Base-by-base conservation (phyloP, 257 asterid genomes). In the Nyctanthes arbortristis region DNA sequence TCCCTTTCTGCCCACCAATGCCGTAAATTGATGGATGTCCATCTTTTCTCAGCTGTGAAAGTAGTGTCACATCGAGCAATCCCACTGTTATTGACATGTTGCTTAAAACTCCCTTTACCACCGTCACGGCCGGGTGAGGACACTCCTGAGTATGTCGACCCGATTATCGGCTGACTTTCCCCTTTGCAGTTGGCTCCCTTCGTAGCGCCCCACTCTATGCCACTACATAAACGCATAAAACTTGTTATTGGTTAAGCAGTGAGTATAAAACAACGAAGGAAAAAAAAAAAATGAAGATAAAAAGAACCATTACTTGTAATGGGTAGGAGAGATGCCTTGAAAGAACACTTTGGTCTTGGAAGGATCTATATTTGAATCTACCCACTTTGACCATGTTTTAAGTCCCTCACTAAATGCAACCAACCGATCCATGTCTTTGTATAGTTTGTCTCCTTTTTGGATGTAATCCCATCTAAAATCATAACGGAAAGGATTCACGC, bases 241-340 rank as follows among this genome's bases (percentile, higher is more conserved):
- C n/a, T n/a, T n/a, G n/a, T n/a, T n/a, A n/a, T n/a, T n/a, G n/a
- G n/a, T n/a, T n/a, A 20, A 31, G 28, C 33, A 55, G n/a, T 18
- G 27, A 49, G 27, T 7, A 60, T n/a, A 22, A 25, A 16, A 1
- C 4, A 24, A 28, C 45, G 39, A 14, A 16, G 16, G 5, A 20
- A 30, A 11, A 32, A 11, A 52, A 61, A 18, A 36, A 7, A 7
- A 4, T 18, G 1, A 20, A 30, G n/a, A 47, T 5, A 47, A 22
- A 1, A 2, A 7, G 13, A 20, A 20, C 9, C 82, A n/a, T 81
- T 83, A 90, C 97, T 87, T 75, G 83, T 88, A 91, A 81, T 91
- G 97, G 61, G 92, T 81, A 20, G 96, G 96, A 70, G 97, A 88
- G 63, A 90, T 88, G 72, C 97, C 92, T 55, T 84, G 93, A 64